A percentile compares a stretch with the other conserved stretches of the same genome.
Evolutionary conservation across 1,284 basidiomycete species (phyloP).

Genomic region (Ganoderma leucocontextum): DNA sequence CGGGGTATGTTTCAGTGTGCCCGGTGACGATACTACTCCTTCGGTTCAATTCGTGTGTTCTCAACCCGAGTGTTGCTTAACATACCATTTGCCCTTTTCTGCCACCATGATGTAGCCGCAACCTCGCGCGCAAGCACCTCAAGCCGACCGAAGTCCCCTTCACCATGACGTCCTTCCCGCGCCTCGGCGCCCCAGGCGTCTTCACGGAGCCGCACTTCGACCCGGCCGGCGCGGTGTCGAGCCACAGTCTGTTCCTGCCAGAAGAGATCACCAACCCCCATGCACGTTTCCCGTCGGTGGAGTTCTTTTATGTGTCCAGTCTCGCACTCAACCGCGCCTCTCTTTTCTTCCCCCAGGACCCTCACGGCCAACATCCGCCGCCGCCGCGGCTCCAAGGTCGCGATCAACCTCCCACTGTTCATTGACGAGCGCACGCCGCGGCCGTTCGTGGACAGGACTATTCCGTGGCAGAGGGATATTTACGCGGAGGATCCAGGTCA

Average conservation of each 20-base stretch:
- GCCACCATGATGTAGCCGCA: slow-evolving; percentile 62
- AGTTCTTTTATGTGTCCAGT: slow-evolving; percentile 23
- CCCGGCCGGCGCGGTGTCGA: slow-evolving; percentile 79
- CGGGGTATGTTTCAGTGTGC: not conserved
- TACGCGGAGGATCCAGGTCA: slow-evolving; percentile 85
- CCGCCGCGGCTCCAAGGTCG: slow-evolving; percentile 92
- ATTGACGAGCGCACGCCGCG: slow-evolving; percentile 88
- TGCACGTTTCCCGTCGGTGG: slow-evolving; percentile 92
- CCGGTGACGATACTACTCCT: not conserved
- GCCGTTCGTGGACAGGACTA: slow-evolving; percentile 91
- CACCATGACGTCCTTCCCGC: slow-evolving; percentile 95
- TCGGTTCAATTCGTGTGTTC: slow-evolving; percentile 12
- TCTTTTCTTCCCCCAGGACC: slow-evolving; percentile 64
- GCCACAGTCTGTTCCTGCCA: slow-evolving; percentile 93
- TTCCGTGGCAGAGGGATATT: slow-evolving; percentile 84
- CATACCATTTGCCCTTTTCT: not conserved
- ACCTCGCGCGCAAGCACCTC: slow-evolving; percentile 86
- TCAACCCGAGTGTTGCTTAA: slow-evolving; percentile 8
- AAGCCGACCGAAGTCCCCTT: slow-evolving; percentile 89
- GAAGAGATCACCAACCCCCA: slow-evolving; percentile 98
- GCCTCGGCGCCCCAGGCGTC: slow-evolving; percentile 85
- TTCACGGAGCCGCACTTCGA: slow-evolving; percentile 93
- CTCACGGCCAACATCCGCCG: slow-evolving; percentile 95
- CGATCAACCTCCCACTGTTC: slow-evolving; percentile 95
- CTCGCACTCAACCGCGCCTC: slow-evolving; percentile 29